Conservation (phyloP, 129 eudicot species). For the sunflower (Helianthus annuus) region HanXRQr2.0-SUNRISE NC_035447.2:133037677-133038176, state of each 20-base stretch:
- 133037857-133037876: slow-evolving; percentile 5
- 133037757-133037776: not conserved
- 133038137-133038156: too few species aligned
- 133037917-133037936: slow-evolving; percentile 70
- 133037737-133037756: too few species aligned
- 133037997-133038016: slow-evolving; percentile 79
- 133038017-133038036: slow-evolving; percentile 61
- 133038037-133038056: slow-evolving; percentile 35
- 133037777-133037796: slow-evolving; percentile 6
- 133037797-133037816: slow-evolving; percentile 3
- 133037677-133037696: too few species aligned
- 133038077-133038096: slow-evolving; percentile 12
- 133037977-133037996: slow-evolving; percentile 52
- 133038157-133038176: too few species aligned
- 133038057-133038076: slow-evolving; percentile 2
- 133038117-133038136: too few species aligned
- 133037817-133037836: not conserved
- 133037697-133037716: too few species aligned
- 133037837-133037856: slow-evolving; percentile 10
- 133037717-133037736: too few species aligned
- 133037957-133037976: slow-evolving; percentile 41
- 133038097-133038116: slow-evolving; percentile 29
- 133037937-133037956: slow-evolving; percentile 39
- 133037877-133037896: slow-evolving; percentile 49
- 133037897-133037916: slow-evolving; percentile 50